These are phyloP conservation scores for Penicillium coffeae DNA, from an alignment of 495 filamentous ascomycete genomes.

Conservation along the genomic window DNA sequence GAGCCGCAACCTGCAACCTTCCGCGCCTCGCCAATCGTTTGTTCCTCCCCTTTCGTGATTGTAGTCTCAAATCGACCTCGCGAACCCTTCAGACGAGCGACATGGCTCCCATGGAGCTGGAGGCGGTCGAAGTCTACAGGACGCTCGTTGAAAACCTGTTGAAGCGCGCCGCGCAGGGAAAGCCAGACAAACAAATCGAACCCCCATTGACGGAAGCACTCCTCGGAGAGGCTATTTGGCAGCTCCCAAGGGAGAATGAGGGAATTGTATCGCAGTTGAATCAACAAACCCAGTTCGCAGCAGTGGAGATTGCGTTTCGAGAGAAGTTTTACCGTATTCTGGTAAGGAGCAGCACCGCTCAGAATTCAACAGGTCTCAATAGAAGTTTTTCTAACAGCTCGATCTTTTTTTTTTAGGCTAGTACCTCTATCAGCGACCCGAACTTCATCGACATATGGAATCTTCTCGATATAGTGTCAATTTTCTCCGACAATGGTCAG, in stretches of 20 bases:
- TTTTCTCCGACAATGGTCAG: slow-evolving; percentile 75
- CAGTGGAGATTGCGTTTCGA: slow-evolving; percentile 74
- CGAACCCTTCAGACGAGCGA: background rate
- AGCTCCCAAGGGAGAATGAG: slow-evolving; percentile 27
- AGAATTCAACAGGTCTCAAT: background rate
- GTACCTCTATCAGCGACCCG: slow-evolving; percentile 66
- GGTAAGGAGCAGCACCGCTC: slow-evolving; percentile 43
- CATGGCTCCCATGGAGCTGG: slow-evolving; percentile 52
- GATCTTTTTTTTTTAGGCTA: slow-evolving; percentile 43
- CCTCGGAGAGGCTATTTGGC: slow-evolving; percentile 40
- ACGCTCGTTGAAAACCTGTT: slow-evolving; percentile 59
- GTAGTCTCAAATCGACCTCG: background rate
- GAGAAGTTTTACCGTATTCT: slow-evolving; percentile 71
- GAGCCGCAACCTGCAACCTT: slow-evolving; percentile 18
- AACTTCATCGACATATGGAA: slow-evolving; percentile 84
- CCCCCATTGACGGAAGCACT: slow-evolving; percentile 63
- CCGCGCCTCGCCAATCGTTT: slow-evolving; percentile 2
- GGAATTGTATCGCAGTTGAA: slow-evolving; percentile 21
- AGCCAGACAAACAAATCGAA: slow-evolving; percentile 65
- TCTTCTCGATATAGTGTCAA: slow-evolving; percentile 81
- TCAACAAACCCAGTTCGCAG: slow-evolving; percentile 53
- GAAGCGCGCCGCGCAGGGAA: slow-evolving; percentile 58
- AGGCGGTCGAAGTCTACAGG: slow-evolving; percentile 54
- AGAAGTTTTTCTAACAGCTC: slow-evolving; percentile 16
- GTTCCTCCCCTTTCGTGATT: slow-evolving; percentile 2